Evolutionary conservation across 2,329 filamentous ascomycete species (phyloP).

Genomic region (Fusarium chlamydosporum): DNA sequence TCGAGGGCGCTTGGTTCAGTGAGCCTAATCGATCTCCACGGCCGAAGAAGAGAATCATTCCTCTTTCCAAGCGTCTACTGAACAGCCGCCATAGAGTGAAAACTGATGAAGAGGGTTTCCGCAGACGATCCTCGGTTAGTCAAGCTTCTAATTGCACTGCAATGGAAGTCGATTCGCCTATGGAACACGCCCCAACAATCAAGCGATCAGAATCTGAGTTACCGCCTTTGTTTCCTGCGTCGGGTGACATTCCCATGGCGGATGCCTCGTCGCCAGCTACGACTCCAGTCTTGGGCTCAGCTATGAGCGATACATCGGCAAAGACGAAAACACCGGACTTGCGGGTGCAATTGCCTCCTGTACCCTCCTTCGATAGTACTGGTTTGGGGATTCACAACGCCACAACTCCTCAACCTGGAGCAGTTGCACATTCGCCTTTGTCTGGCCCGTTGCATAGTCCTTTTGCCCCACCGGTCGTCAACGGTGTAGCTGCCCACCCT

Average conservation of each 20-base stretch:
- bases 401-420: conserved; percentile 64
- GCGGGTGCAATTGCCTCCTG: conserved; percentile 70
- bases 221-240: conserved; percentile 45
- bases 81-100: conserved; percentile 63
- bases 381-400: conserved; percentile 54
- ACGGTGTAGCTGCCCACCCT: conserved; percentile 63
- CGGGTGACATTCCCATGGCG: conserved; percentile 48
- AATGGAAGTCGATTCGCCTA: conserved; percentile 60
- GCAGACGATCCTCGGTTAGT: conserved; percentile 46
- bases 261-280: conserved; percentile 55
- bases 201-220: conserved; percentile 43
- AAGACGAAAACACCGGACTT: conserved; percentile 63
- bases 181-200: conserved; percentile 50
- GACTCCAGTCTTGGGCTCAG: conserved; percentile 28
- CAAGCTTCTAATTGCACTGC: conserved; percentile 51
- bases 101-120: conserved; percentile 58
- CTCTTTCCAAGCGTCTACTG: conserved; percentile 67
- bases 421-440: conserved; percentile 66
- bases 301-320: conserved; percentile 30
- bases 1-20: conserved; percentile 68
- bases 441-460: conserved; percentile 59
- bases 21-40: conserved; percentile 54
- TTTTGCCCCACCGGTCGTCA: conserved; percentile 60
- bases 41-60: conserved; percentile 65
- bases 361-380: conserved; percentile 64